Percentiles rank a stretch among this genome's conserved stretches.
Conservation (phyloP, 257 asterid genomes). For the Linderniella brevidens region DNA sequence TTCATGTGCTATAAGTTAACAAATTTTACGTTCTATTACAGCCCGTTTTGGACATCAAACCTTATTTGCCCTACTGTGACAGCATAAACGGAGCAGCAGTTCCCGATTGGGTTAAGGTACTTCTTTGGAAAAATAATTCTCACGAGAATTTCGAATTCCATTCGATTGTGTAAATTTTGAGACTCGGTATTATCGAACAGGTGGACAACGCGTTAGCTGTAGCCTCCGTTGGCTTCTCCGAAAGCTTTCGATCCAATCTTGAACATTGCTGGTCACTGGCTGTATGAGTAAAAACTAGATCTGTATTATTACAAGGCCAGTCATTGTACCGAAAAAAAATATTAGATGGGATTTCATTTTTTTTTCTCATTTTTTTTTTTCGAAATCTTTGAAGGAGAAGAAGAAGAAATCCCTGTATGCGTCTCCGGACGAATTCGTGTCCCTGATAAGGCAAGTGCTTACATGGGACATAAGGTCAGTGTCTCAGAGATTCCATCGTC, state of each 20-base stretch:
- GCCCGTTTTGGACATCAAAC: conserved; percentile 97
- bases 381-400: conserved; percentile 24
- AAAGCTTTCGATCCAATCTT: conserved; percentile 44
- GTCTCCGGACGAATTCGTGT: conserved; percentile 42
- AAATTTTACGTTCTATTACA: conserved; percentile 13
- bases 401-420: conserved; percentile 52
- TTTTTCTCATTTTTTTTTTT: background rate
- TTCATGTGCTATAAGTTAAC: background rate
- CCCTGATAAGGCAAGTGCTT: conserved; percentile 63
- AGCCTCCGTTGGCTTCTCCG: conserved; percentile 59
- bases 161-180: background rate
- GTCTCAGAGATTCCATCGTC: conserved; percentile 56
- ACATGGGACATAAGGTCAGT: conserved; percentile 82
- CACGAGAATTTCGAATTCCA: background rate
- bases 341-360: too few species aligned
- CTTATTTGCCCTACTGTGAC: conserved; percentile 91
- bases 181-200: conserved; percentile 19
- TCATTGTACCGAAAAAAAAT: too few species aligned
- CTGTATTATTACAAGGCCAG: background rate
- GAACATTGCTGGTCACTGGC: conserved; percentile 45
- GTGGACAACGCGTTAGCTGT: conserved; percentile 44
- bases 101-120: conserved; percentile 92
- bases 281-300: conserved; percentile 23
- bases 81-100: conserved; percentile 52
- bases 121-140: background rate